Base-by-base conservation (phyloP, 495 filamentous ascomycete genomes). In the Tetracladium marchalianum region DNA sequence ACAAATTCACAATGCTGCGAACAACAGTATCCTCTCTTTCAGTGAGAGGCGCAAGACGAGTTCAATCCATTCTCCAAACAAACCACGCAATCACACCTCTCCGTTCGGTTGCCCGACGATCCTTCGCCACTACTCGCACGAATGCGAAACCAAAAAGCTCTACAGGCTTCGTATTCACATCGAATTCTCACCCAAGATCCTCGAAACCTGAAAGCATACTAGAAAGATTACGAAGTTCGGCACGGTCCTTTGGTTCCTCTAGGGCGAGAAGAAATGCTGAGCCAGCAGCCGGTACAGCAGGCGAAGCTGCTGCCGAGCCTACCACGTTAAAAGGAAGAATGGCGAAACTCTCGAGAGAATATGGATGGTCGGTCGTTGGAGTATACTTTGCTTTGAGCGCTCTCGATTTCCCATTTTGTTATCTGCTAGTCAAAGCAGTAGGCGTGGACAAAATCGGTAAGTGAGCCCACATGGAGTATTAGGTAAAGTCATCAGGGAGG, bases 371-470 rank as follows among this genome's bases (percentile, higher is more conserved):
- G 9, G 89, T 90, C 1, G 61, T 94, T n/a, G 89, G 90, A 7
- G 84, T 99, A 1, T 99, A 99, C 64, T 63, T 95, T 8, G 65
- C 65, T 0, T 67, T 99, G 33, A 87, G 82, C 0, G 84, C 85
- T 11, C 67, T 96, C 49, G 92, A 99, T 58, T 95, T 97, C 53
- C 92, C 92, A 0, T 86, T 99, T 59, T 96, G 89, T 64, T 99
- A 95, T 62, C 64, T 90, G 18, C 76, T 87, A 1, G 92, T 99
- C 15, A 75, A 84, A 15, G 69, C 75, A 34, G 69, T 97, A 4
- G 92, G 92, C 15, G 84, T 82, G 0, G 92, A 99, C 16, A 74
- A 74, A 33, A 90, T 98, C 54, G 89, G 86, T 69, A 45, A 58
- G 64, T 52, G n/a, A 27, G 22, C 22, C 7, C 22, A 27, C 22